These are phyloP conservation scores for Eimeria falciformis DNA, from an alignment of 169 alveolate genomes.

Conservation along the genomic window DNA sequence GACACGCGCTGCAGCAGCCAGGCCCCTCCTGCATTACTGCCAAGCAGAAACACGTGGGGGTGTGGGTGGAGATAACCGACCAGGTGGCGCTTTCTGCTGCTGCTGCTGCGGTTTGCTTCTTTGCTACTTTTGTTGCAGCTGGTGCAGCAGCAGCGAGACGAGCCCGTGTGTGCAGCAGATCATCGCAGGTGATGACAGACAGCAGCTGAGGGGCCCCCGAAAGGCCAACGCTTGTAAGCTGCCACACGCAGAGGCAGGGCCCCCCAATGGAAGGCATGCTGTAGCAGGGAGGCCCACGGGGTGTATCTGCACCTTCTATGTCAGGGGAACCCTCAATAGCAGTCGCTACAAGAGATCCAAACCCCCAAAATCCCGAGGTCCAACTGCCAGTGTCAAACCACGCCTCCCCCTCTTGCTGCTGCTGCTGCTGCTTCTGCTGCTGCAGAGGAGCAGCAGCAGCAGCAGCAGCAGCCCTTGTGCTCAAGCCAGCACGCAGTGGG, in stretches of 20 bases:
- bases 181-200: slow-evolving; percentile 76
- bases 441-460: not conserved
- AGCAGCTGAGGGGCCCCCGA: slow-evolving; percentile 73
- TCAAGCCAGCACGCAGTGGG: not conserved
- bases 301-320: slow-evolving; percentile 21
- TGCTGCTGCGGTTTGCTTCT: not conserved
- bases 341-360: slow-evolving; percentile 11
- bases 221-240: slow-evolving; percentile 42
- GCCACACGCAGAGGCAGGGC: slow-evolving; percentile 74
- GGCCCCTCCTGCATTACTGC: slow-evolving; percentile 69
- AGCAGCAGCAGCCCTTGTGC: slow-evolving; percentile 26
- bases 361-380: slow-evolving; percentile 43
- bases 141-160: slow-evolving; percentile 58
- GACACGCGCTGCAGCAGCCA: slow-evolving; percentile 51
- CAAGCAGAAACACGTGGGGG: slow-evolving; percentile 63
- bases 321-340: not conserved
- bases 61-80: slow-evolving; percentile 66
- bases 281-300: not conserved
- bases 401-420: slow-evolving; percentile 49
- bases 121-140: slow-evolving; percentile 5
- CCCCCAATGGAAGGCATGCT: slow-evolving; percentile 61
- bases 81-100: slow-evolving; percentile 29
- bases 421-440: slow-evolving; percentile 38
- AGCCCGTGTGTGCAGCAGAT: slow-evolving; percentile 49
- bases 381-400: slow-evolving; percentile 37